phyloP scores from a whole-genome alignment of 306 rosid species.

The Medicago arabica region DNA sequence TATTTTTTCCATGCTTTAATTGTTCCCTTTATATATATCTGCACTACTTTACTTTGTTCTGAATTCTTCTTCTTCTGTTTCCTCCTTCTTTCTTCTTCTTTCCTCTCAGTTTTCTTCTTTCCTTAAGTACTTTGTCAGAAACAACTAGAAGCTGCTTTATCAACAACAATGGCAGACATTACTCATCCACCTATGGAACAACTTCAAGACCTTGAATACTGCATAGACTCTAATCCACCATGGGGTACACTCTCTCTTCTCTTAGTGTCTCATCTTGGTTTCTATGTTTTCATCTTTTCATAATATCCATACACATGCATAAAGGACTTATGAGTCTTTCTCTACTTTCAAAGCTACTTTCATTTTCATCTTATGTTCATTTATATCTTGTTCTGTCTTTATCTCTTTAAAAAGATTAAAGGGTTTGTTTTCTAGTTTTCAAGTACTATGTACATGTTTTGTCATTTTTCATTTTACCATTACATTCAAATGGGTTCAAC shows the following conservation, averaged over 20 bases:
- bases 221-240: conserved; percentile 98
- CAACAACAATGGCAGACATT: conserved; percentile 83
- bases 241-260: conserved; percentile 65
- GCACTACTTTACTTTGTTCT: conserved; percentile 57
- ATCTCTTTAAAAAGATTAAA: background rate
- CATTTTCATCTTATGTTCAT: background rate
- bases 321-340: conserved; percentile 27
- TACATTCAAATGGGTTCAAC: conserved; percentile 30
- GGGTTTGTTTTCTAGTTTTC: conserved; percentile 29
- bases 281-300: conserved; percentile 19
- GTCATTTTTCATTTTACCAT: conserved; percentile 13
- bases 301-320: conserved; percentile 21
- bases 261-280: conserved; percentile 20
- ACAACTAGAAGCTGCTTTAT: conserved; percentile 42
- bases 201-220: conserved; percentile 97
- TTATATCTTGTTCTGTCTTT: conserved; percentile 18
- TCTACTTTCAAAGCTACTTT: conserved; percentile 23
- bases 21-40: conserved; percentile 55
- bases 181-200: conserved; percentile 98
- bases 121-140: conserved; percentile 44
- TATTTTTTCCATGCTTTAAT: conserved; percentile 42
- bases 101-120: conserved; percentile 25
- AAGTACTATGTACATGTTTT: conserved; percentile 24
- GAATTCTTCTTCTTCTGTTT: conserved; percentile 32
- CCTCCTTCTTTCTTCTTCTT: conserved; percentile 14